Conservation (phyloP, 805 yeast genomes). For the Suhomyces sp. region DNA sequence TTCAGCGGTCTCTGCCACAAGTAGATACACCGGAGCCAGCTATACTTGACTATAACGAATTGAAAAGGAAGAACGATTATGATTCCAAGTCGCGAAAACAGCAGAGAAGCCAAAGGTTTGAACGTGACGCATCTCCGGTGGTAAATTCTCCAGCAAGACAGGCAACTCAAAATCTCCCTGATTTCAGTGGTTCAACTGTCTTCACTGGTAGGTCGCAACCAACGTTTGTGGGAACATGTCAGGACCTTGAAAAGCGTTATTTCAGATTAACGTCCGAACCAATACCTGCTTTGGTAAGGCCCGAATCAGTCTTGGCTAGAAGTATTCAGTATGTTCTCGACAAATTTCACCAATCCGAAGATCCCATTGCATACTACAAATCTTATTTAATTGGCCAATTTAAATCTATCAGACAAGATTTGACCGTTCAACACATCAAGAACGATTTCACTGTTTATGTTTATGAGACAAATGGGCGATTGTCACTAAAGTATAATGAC, state of each 20-base stretch:
- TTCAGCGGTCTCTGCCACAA: too few species aligned
- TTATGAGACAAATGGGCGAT: slow-evolving; percentile 81
- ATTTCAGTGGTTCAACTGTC: not conserved
- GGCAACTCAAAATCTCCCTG: slow-evolving; percentile 1
- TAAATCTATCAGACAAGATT: slow-evolving; percentile 88
- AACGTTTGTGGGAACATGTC: slow-evolving; percentile 58
- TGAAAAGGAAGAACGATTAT: slow-evolving; percentile 10
- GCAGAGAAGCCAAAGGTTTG: slow-evolving; percentile 52
- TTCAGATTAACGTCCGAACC: slow-evolving; percentile 89
- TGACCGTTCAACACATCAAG: slow-evolving; percentile 86
- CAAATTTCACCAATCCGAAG: slow-evolving; percentile 48
- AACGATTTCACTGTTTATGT: slow-evolving; percentile 73
- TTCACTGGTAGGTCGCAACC: not conserved
- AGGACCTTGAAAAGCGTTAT: slow-evolving; percentile 71
- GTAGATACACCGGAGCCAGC: too few species aligned
- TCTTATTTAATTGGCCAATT: slow-evolving; percentile 84
- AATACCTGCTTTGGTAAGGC: slow-evolving; percentile 80
- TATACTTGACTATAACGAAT: slow-evolving; percentile 5
- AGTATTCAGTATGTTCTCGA: slow-evolving; percentile 54
- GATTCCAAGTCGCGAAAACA: slow-evolving; percentile 37
- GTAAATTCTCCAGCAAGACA: slow-evolving; percentile 5
- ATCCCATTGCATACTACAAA: too few species aligned
- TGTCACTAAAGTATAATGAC: slow-evolving; percentile 82
- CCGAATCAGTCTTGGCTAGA: slow-evolving; percentile 57
- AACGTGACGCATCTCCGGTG: slow-evolving; percentile 20